Conservation (phyloP, 2,329 filamentous ascomycete genomes). For the Hymenoscyphus fraxineus region DNA sequence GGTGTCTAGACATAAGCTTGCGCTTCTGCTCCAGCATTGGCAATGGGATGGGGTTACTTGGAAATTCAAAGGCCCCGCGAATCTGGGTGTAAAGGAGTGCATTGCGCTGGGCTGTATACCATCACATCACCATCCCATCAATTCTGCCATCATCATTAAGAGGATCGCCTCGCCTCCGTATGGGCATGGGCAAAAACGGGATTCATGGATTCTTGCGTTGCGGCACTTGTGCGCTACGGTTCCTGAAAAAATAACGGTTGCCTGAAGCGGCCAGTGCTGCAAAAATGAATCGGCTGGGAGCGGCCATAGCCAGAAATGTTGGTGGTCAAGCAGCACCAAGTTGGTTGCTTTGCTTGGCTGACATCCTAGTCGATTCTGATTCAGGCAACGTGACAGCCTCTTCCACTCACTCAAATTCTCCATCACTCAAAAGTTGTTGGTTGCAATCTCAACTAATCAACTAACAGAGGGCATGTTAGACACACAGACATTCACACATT, state of each 20-base stretch:
- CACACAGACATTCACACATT: not conserved
- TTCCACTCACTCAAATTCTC: not conserved
- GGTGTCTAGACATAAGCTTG: slow-evolving; percentile 25
- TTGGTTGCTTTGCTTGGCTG: not conserved
- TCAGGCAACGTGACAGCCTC: not conserved
- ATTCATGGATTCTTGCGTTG: not conserved
- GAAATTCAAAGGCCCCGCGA: not conserved
- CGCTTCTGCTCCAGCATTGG: slow-evolving; percentile 17
- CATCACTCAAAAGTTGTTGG: not conserved
- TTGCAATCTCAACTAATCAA: not conserved
- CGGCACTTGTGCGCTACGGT: not conserved
- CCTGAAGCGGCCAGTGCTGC: not conserved
- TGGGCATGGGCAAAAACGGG: not conserved
- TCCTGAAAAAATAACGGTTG: not conserved
- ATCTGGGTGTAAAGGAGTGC: not conserved
- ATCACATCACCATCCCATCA: not conserved
- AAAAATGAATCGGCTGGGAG: not conserved
- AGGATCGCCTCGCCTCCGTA: not conserved
- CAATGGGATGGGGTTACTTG: not conserved
- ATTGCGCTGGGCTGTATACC: not conserved
- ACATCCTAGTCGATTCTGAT: not conserved
- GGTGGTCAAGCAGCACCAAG: not conserved
- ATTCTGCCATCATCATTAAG: not conserved
- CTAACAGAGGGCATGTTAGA: not conserved
- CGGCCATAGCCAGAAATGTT: not conserved